These are phyloP conservation scores for Sporisorium sorghi DNA, from an alignment of 1,284 basidiomycete species.

Conservation along the genomic window DNA sequence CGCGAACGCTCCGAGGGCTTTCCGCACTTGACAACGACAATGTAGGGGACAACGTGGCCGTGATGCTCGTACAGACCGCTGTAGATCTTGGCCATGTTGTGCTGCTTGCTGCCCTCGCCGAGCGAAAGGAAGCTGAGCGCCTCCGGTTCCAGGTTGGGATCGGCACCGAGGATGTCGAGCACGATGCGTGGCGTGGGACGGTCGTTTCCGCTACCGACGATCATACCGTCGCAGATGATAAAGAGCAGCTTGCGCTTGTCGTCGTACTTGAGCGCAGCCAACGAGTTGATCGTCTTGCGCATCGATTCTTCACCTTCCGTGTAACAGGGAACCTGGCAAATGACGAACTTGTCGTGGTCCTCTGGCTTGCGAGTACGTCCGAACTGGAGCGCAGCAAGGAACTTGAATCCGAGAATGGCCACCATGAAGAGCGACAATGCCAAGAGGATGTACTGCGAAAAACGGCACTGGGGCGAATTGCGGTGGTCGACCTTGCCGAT, in stretches of 20 bases:
- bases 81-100: constrained; percentile 98
- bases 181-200: constrained; percentile 78
- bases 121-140: constrained; percentile 92
- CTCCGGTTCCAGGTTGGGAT: constrained; percentile 91
- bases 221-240: constrained; percentile 98
- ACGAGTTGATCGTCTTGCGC: constrained; percentile 89
- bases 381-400: constrained; percentile 92
- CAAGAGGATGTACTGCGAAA: constrained; percentile 91
- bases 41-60: constrained; percentile 95
- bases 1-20: constrained; percentile 92
- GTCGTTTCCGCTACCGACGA: constrained; percentile 90
- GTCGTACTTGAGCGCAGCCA: constrained; percentile 94
- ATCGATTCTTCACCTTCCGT: constrained; percentile 92
- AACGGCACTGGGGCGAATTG: constrained; percentile 88
- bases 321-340: constrained; percentile 98
- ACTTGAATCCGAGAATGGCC: constrained; percentile 96
- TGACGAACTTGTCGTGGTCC: constrained; percentile 97
- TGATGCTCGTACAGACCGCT: constrained; percentile 93
- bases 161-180: constrained; percentile 93
- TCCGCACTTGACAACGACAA: constrained; percentile 96
- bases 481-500: constrained; percentile 92
- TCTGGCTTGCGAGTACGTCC: constrained; percentile 85
- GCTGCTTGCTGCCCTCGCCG: constrained; percentile 93
- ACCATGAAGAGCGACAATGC: constrained; percentile 93
- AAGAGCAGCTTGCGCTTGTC: constrained; percentile 96